These are phyloP conservation scores for Chaetoscypha palmicola DNA, from an alignment of 2,329 filamentous ascomycete genomes.

Conservation along the genomic window DNA sequence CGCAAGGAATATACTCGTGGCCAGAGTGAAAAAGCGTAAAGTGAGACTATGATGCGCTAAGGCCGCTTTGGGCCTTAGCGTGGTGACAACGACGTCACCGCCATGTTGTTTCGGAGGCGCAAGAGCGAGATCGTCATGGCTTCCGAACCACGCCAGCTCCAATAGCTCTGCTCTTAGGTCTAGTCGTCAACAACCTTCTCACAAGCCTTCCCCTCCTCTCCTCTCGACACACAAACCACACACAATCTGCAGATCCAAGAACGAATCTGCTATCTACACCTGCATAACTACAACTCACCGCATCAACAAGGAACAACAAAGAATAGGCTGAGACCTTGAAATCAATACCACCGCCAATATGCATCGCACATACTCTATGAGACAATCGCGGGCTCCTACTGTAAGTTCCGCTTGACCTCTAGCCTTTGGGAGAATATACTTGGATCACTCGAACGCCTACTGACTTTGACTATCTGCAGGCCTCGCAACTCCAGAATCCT, in stretches of 20 bases:
- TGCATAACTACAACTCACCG: background rate
- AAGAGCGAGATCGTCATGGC: constrained; percentile 5
- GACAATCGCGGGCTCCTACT: constrained; percentile 91
- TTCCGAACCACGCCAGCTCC: background rate
- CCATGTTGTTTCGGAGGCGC: background rate
- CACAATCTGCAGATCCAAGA: background rate
- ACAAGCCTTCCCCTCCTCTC: background rate
- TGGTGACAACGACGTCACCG: background rate
- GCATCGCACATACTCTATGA: constrained; percentile 99
- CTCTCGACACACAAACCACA: background rate
- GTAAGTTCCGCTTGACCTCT: constrained; percentile 46
- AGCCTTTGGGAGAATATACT: background rate
- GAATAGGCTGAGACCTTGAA: background rate
- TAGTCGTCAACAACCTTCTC: constrained; percentile 2
- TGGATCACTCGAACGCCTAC: background rate
- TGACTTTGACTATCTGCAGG: constrained; percentile 17
- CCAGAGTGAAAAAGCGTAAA: background rate
- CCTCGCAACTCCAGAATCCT: constrained; percentile 71
- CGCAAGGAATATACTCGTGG: background rate
- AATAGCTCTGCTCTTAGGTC: no score
- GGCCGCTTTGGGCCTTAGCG: background rate
- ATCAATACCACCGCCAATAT: constrained; percentile 43
- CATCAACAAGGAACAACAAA: background rate
- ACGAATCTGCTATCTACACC: background rate
- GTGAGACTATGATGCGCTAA: background rate